Base-by-base conservation (phyloP, 306 rosid genomes). In the Begonia fuchsioides region DNA sequence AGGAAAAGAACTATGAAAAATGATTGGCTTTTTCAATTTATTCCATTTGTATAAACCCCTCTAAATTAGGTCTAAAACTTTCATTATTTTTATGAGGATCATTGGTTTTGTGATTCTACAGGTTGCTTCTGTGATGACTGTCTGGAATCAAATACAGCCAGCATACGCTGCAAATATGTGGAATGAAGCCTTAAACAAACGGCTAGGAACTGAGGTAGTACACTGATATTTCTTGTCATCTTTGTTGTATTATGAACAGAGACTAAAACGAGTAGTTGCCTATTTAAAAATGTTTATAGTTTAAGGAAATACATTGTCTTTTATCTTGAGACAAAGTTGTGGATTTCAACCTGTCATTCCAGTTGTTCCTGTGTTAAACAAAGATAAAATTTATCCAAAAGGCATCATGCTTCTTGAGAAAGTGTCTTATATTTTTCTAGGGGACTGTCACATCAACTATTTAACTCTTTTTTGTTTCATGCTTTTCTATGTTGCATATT, bases 91-190 rank as follows among this genome's bases (percentile, higher is more conserved):
- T 49, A 32, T 52, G 41, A 66, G 67, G 43, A 65, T 52, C 55
- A 32, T 49, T 65, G 55, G 55, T 58, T 20, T 39, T 41, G 13
- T 13, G 44, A 13, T 5, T 10, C 12, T 46, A 59, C 66, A 86
- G 96, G 86, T 86, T 72, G 93, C 93, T 54, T 86, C 94, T 19
- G 86, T 76, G 32, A 86, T 86, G 96, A 79, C 94, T 39, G 78
- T 86, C 55, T 86, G 96, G 93, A 74, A 66, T 76, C 86, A 74
- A 44, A 52, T 82, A 16, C 67, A 86, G 76, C 94, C 93, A 40
- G 71, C 57, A 54, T 86, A 82, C 72, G 96, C 96, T 52, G 83
- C 83, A 50, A 82, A 82, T 61, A 65, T 86, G 83, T 86, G 93
- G 94, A 86, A 79, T 51, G 96, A 86, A 72, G 96, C 96, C 61